These are phyloP conservation scores for Triticum timopheevii DNA, from an alignment of 176 grass and related monocot genomes.

Conservation along the genomic window DNA sequence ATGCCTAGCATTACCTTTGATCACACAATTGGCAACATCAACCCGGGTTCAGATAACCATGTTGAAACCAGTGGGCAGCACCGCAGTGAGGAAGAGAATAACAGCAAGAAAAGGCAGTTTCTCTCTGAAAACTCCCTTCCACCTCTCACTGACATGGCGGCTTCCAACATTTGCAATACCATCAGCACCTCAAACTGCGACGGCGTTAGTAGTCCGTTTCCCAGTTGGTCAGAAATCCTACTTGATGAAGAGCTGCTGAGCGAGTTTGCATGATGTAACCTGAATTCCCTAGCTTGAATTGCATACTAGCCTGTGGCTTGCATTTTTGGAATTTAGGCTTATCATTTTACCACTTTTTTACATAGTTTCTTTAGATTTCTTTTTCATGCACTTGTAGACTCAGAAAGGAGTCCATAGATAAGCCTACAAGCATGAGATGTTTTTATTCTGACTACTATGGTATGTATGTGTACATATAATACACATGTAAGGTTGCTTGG, in stretches of 20 bases:
- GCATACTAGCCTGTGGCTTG: slow-evolving; percentile 23
- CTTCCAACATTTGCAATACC: slow-evolving; percentile 37
- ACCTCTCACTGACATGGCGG: slow-evolving; percentile 49
- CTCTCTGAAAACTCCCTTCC: slow-evolving; percentile 45
- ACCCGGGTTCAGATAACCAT: slow-evolving; percentile 4
- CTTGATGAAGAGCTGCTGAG: slow-evolving; percentile 60
- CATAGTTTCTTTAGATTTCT: slow-evolving; percentile 1
- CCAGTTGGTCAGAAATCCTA: slow-evolving; percentile 58
- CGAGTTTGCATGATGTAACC: slow-evolving; percentile 33
- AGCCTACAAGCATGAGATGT: background rate
- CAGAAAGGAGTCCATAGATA: slow-evolving; percentile 25
- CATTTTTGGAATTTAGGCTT: slow-evolving; percentile 25
- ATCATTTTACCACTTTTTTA: background rate
- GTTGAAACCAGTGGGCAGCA: background rate
- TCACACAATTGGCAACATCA: slow-evolving; percentile 29
- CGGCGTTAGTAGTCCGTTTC: slow-evolving; percentile 27
- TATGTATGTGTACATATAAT: slow-evolving; percentile 41
- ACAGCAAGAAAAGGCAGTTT: slow-evolving; percentile 25
- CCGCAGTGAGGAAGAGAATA: slow-evolving; percentile 17
- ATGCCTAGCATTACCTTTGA: slow-evolving; percentile 34
- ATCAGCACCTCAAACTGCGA: slow-evolving; percentile 47
- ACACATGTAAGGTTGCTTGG: slow-evolving; percentile 32
- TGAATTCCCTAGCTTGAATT: slow-evolving; percentile 16
- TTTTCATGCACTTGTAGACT: slow-evolving; percentile 24
- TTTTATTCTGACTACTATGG: slow-evolving; percentile 2